Conservation (phyloP, 352 stramenopile genomes). For the Blastocystis sp. region DNA sequence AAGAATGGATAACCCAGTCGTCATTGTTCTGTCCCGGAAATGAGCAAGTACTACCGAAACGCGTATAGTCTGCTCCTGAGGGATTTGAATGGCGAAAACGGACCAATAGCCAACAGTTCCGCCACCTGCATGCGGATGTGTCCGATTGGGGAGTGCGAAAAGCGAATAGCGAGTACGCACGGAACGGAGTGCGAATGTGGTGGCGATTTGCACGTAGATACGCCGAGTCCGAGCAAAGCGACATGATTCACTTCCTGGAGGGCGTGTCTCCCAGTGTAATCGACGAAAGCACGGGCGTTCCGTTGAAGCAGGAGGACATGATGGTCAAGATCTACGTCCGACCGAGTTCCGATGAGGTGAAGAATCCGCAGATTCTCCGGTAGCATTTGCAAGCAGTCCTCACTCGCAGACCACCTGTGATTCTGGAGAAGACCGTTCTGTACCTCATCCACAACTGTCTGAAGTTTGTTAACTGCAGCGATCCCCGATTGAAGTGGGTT, state of each 20-base stretch:
- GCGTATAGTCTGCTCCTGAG: constrained; percentile 20
- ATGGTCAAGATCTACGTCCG: constrained; percentile 40
- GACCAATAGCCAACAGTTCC: background rate
- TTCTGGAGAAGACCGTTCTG: constrained; percentile 13
- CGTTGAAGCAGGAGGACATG: constrained; percentile 1
- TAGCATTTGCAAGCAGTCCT: background rate
- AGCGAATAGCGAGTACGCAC: background rate
- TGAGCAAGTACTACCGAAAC: constrained; percentile 47
- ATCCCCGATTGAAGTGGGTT: background rate
- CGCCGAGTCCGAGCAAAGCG: constrained; percentile 12
- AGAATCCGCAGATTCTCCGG: constrained; percentile 17
- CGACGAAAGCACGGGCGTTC: constrained; percentile 16
- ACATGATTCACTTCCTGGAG: constrained; percentile 45
- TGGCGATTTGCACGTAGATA: background rate
- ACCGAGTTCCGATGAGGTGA: constrained; percentile 17
- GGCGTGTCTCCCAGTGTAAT: background rate
- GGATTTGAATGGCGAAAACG: background rate
- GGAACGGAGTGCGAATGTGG: background rate
- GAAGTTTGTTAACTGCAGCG: background rate
- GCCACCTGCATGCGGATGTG: constrained; percentile 19
- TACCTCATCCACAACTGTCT: constrained; percentile 33
- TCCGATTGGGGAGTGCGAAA: background rate
- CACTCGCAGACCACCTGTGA: background rate
- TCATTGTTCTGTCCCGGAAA: background rate
- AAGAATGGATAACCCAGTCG: background rate